A percentile compares a stretch with the other conserved stretches of the same genome.
Conservation (phyloP, 2,329 filamentous ascomycete genomes). For the Lasiodiplodia citricola region DNA sequence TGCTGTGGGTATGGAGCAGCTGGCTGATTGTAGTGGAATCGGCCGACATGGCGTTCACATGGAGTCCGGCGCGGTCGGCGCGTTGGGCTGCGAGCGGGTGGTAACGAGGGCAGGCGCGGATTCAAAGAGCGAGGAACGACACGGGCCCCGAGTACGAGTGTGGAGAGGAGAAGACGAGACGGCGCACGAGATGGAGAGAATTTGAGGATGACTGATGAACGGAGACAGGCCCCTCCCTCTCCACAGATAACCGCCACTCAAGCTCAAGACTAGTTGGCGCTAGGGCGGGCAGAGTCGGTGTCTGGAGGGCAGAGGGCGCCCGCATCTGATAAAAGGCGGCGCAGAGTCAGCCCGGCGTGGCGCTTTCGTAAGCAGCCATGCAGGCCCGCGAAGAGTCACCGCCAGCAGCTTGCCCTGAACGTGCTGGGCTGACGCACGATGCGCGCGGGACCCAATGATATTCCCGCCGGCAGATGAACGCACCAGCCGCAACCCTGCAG, state of each 20-base stretch:
- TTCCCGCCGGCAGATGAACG: neutral
- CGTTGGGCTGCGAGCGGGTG: neutral
- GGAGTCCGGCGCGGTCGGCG: neutral
- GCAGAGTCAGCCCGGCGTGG: constrained; percentile 8
- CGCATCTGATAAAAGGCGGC: constrained; percentile 20
- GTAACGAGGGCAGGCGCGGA: neutral
- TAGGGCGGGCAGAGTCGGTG: constrained; percentile 6
- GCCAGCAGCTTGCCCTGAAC: constrained; percentile 12
- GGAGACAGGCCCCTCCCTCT: neutral
- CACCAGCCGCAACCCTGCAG: neutral
- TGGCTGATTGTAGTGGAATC: constrained; percentile 2
- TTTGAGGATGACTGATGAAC: neutral
- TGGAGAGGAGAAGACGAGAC: neutral
- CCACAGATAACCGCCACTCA: constrained; percentile 12
- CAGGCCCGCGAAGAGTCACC: constrained; percentile 19
- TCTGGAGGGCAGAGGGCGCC: neutral
- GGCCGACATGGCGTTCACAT: constrained; percentile 21
- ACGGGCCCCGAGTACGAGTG: neutral
- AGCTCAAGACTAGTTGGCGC: constrained; percentile 12
- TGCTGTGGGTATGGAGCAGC: constrained; percentile 24
- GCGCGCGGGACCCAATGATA: constrained; percentile 3
- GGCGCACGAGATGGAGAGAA: neutral
- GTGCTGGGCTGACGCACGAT: constrained; percentile 15
- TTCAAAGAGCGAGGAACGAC: neutral
- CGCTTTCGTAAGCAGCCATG: constrained; percentile 23